Evolutionary conservation across 192 early-diverging fungal genomes (phyloP).

Genomic region (Paraglomus occultum): DNA sequence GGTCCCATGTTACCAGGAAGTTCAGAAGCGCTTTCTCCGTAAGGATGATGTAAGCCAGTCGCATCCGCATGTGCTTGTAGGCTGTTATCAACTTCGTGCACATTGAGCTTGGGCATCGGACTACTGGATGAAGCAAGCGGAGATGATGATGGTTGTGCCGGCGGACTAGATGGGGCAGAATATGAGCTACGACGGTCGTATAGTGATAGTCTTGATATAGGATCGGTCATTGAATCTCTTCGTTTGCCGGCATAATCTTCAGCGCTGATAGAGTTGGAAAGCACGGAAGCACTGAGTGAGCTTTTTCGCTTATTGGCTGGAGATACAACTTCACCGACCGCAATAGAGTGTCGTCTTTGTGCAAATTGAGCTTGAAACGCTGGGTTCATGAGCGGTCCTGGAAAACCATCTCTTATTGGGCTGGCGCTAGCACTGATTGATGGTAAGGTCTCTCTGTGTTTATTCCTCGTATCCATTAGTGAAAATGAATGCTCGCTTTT

Average conservation of each 20-base stretch:
- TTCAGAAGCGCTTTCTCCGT: constrained; percentile 15
- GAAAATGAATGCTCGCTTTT: constrained; percentile 28
- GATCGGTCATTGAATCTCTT: constrained; percentile 30
- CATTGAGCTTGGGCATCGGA: constrained; percentile 34
- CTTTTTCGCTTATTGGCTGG: constrained; percentile 20
- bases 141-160: constrained; percentile 34
- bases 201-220: constrained; percentile 27
- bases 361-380: constrained; percentile 28
- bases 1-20: background rate
- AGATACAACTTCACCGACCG: constrained; percentile 23
- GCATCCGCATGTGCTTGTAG: constrained; percentile 22
- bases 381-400: constrained; percentile 28
- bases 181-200: constrained; percentile 42
- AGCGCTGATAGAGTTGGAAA: constrained; percentile 25
- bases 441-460: constrained; percentile 42
- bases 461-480: constrained; percentile 26
- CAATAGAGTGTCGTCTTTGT: constrained; percentile 27
- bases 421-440: constrained; percentile 36
- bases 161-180: constrained; percentile 47
- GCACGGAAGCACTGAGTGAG: background rate
- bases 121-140: constrained; percentile 18
- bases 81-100: constrained; percentile 2
- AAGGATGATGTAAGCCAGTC: background rate
- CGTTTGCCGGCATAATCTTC: constrained; percentile 34
- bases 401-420: constrained; percentile 27